A percentile compares a stretch with the other conserved stretches of the same genome.
phyloP scores from a whole-genome alignment of 2,329 filamentous ascomycete genomes.

The Aspergillus fumigatiaffinis region DNA sequence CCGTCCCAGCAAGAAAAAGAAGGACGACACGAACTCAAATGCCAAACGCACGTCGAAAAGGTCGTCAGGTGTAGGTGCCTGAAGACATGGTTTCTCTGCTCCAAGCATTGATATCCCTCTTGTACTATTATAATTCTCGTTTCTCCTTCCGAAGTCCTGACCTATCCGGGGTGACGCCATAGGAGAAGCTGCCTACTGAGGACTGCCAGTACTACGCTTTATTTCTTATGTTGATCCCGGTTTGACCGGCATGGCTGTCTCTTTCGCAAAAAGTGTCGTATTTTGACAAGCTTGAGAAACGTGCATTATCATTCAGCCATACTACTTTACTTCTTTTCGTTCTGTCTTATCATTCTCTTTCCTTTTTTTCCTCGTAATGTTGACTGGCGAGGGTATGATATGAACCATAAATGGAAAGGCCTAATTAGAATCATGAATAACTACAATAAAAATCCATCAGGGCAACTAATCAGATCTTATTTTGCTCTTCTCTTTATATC shows the following conservation, averaged over 20 bases:
- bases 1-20: slow-evolving; percentile 36
- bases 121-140: slow-evolving; percentile 10
- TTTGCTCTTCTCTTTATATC: neutral
- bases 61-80: slow-evolving; percentile 23
- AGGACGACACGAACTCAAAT: slow-evolving; percentile 35
- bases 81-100: neutral
- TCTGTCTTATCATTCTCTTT: neutral
- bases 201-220: neutral
- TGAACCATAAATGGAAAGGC: neutral
- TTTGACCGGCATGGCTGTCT: neutral
- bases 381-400: neutral
- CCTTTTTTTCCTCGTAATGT: neutral
- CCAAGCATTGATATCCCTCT: neutral
- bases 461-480: too few species aligned
- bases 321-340: neutral
- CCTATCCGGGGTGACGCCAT: neutral
- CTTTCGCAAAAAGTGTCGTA: neutral
- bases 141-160: neutral
- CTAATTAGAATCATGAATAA: neutral
- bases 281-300: neutral
- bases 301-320: neutral
- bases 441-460: neutral
- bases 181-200: neutral
- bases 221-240: neutral
- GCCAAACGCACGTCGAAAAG: slow-evolving; percentile 31